Percentiles rank a stretch among this genome's conserved stretches.
phyloP scores from a whole-genome alignment of 2,329 filamentous ascomycete species.

The Lachnellula cervina region DNA sequence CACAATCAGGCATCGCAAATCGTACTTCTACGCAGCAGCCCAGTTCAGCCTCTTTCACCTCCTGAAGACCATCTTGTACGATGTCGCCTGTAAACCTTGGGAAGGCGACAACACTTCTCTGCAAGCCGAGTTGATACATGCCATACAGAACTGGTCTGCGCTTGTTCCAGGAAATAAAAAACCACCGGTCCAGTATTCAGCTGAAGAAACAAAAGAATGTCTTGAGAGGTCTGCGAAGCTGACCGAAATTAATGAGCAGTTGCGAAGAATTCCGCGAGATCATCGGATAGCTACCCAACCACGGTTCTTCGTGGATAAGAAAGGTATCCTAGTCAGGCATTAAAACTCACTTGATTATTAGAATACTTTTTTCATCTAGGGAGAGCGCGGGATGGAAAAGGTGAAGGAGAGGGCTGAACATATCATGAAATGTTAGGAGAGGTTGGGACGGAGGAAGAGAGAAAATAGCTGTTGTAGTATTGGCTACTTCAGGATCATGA shows the following conservation, averaged over 20 bases:
- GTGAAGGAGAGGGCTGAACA: slow-evolving; percentile 1
- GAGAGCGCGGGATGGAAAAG: too few species aligned
- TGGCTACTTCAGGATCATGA: slow-evolving; percentile 4
- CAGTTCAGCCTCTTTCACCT: slow-evolving; percentile 11
- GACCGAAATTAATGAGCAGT: slow-evolving; percentile 5
- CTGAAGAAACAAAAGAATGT: slow-evolving; percentile 1
- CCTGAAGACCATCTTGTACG: slow-evolving; percentile 18
- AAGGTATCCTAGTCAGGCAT: too few species aligned
- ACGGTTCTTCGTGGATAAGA: neutral
- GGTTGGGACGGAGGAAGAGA: neutral
- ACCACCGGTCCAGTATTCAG: neutral
- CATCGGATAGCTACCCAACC: neutral
- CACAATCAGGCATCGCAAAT: slow-evolving; percentile 12
- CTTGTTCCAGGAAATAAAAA: slow-evolving; percentile 1
- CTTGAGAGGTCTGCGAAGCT: slow-evolving; percentile 10
- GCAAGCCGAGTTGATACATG: slow-evolving; percentile 18
- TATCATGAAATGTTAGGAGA: neutral
- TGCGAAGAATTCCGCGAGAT: slow-evolving; percentile 4
- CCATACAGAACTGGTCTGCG: slow-evolving; percentile 15
- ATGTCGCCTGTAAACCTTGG: slow-evolving; percentile 16
- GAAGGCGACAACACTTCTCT: slow-evolving; percentile 22
- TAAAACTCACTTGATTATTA: too few species aligned
- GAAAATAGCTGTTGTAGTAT: neutral
- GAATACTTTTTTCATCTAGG: too few species aligned
- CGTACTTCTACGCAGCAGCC: slow-evolving; percentile 16